Base-by-base conservation (phyloP, 148 eudicot species). In the Camellia sinensis region DNA sequence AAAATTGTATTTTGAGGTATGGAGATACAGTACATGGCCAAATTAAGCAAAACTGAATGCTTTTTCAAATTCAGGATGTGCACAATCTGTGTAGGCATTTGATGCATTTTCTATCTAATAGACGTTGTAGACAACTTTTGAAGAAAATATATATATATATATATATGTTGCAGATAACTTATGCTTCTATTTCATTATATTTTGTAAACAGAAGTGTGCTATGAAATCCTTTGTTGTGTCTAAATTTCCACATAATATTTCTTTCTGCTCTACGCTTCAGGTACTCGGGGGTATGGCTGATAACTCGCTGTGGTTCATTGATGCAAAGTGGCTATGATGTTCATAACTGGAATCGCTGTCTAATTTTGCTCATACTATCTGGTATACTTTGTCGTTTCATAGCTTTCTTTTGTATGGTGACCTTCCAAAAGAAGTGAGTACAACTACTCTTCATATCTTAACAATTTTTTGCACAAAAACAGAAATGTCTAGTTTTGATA, bases 271-370 rank as follows among this genome's bases (percentile, higher is more conserved):
- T 14, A 10, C 18, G 12, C 46, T 57, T 48, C 88, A 96, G 99
- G 89, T 96, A 89, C 81, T 83, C 86, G 12, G 98, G 99, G 19
- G 99, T 94, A 57, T 97, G 98, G 98, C 80, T 97, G 72, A 89
- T 97, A 71, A 94, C 98, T 22, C 91, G 98, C 0, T 97, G 99
- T 80, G 93, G 93, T 41, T 85, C 89, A 3, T 71, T 97, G 82
- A 79, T 84, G 87, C 67, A 83, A 70, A 86, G 84, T 11, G 97
- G 95, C 6, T 97, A 91, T 68, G 82, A 85, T 73, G 87, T 94
- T 18, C 77, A 82, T 37, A 79, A 88, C 78, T 94, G 94, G 93
- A 72, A 5, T 64, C 86, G 41, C 11, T 91, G 98, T 85, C 67
- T 97, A 73, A 13, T 86, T 15, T 75, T 65, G 48, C 93, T 97